Evolutionary conservation across 75 land plant species (phyloP).

Genomic region (Azolla pinnata): DNA sequence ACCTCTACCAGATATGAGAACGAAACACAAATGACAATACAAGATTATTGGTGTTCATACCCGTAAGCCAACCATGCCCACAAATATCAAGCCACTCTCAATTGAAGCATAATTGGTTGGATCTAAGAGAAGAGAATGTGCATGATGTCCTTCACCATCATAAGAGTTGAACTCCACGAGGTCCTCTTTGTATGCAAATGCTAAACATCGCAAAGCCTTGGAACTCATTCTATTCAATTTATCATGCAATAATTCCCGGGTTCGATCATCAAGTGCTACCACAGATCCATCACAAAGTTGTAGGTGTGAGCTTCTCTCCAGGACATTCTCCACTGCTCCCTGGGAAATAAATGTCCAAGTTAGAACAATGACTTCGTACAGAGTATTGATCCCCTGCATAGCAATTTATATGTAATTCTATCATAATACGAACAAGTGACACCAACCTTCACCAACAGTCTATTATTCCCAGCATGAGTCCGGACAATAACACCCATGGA

Average conservation of each 20-base stretch:
- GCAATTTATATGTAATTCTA: background rate
- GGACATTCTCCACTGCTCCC: slow-evolving; percentile 89
- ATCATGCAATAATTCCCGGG: slow-evolving; percentile 30
- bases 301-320: slow-evolving; percentile 64
- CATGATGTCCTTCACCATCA: slow-evolving; percentile 82
- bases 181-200: slow-evolving; percentile 87
- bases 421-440: background rate
- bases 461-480: slow-evolving; percentile 47
- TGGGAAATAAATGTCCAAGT: slow-evolving; percentile 21
- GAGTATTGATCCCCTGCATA: background rate
- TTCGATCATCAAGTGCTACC: slow-evolving; percentile 31
- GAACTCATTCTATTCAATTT: slow-evolving; percentile 66
- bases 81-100: slow-evolving; percentile 73
- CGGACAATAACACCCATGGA: slow-evolving; percentile 88
- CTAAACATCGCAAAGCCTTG: slow-evolving; percentile 75
- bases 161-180: slow-evolving; percentile 60
- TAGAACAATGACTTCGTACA: background rate
- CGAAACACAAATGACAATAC: no score
- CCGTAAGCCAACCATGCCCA: slow-evolving; percentile 76
- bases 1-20: no score
- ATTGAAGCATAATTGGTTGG: slow-evolving; percentile 66
- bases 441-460: slow-evolving; percentile 79
- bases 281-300: slow-evolving; percentile 72
- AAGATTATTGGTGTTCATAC: slow-evolving; percentile 51
- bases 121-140: slow-evolving; percentile 58